A percentile compares a stretch with the other conserved stretches of the same genome.
Conservation (phyloP, 2,329 filamentous ascomycete genomes). For the Bipolaris cookei region DNA sequence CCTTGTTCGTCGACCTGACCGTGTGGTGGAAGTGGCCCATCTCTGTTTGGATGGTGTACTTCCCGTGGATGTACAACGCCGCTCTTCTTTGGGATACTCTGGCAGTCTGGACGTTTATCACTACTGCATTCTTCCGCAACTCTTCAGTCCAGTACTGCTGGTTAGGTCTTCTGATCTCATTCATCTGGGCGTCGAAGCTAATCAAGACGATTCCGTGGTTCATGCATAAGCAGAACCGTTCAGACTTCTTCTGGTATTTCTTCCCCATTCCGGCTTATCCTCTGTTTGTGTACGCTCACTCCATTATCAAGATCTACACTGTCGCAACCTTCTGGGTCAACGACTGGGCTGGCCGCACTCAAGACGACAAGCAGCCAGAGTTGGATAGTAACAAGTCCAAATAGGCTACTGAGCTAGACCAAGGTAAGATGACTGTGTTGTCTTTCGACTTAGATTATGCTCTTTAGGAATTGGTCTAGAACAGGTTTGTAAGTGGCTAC, state of each 20-base stretch:
- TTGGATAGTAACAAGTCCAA: not conserved
- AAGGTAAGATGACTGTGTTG: not conserved
- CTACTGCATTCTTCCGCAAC: slow-evolving; percentile 14
- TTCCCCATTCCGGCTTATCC: slow-evolving; percentile 14
- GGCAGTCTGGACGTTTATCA: slow-evolving; percentile 13
- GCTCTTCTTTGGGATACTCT: slow-evolving; percentile 32
- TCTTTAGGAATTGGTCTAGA: not conserved
- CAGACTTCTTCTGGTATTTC: slow-evolving; percentile 29
- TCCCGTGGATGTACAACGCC: slow-evolving; percentile 37
- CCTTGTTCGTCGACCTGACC: slow-evolving; percentile 26
- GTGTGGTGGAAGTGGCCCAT: slow-evolving; percentile 36
- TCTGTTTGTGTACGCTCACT: slow-evolving; percentile 29
- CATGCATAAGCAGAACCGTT: slow-evolving; percentile 12
- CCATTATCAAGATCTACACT: slow-evolving; percentile 24
- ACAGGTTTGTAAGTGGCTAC: not conserved
- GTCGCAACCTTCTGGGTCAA: slow-evolving; percentile 24
- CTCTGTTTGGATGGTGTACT: slow-evolving; percentile 30
- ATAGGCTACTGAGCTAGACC: not conserved
- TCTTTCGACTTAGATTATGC: not conserved
- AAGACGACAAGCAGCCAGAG: slow-evolving; percentile 3
- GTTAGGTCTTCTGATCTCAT: slow-evolving; percentile 8
- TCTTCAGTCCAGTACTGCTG: slow-evolving; percentile 4
- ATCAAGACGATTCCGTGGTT: slow-evolving; percentile 35
- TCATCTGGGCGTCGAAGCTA: slow-evolving; percentile 30
- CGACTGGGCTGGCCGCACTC: slow-evolving; percentile 22